Evolutionary conservation across 2,329 filamentous ascomycete genomes (phyloP), one percentile per base, ranked within the genome.

Genomic region (Fusarium nematophilum): DNA sequence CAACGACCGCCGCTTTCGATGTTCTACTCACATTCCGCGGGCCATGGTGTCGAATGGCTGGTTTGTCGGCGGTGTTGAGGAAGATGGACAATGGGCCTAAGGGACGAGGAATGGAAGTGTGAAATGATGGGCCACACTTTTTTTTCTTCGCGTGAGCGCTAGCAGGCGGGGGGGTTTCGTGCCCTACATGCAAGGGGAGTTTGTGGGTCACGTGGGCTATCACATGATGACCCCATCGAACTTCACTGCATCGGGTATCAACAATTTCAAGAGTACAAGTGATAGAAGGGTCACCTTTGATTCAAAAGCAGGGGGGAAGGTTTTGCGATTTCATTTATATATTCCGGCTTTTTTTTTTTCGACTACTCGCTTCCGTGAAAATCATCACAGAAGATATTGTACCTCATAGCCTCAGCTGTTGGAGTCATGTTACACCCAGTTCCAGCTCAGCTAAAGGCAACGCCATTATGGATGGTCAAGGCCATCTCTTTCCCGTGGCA

Each of bases 1-100:
- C 27, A 21, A n/a, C 40, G 57, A 64, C 45, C 9, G 11, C 31
- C 53, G 18, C 37, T 57, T 58, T 45, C 50, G 17, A n/a, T 23
- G 7, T 44, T 52, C 6, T 58, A 83, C 81, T 81, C 75, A 83
- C 80, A 83, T 86, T 85, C 86, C 86, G 78, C 86, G 83, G 77
- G 83, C 85, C 86, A 89, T 89, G 73, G 77, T 88, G 74, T 74
- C 77, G 74, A 70, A 69, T 74, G 73, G 71, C 71, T 76, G 69
- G 63, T 66, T 67, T 73, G 74, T 74, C 71, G 73, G 59, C 66
- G 66, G 72, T 73, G 75, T 68, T 75, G 74, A 72, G 67, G 70
- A 70, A 67, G 68, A 70, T 66, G 65, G 67, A 70, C 61, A 42
- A 68, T 57, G 53, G 64, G 60, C 60, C 60, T 52, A 59, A 52